Percentiles rank a stretch among this genome's conserved stretches.
These are phyloP conservation scores for Thielaviopsis euricoi DNA, from an alignment of 2,329 filamentous ascomycete genomes.

Conservation along the genomic window DNA sequence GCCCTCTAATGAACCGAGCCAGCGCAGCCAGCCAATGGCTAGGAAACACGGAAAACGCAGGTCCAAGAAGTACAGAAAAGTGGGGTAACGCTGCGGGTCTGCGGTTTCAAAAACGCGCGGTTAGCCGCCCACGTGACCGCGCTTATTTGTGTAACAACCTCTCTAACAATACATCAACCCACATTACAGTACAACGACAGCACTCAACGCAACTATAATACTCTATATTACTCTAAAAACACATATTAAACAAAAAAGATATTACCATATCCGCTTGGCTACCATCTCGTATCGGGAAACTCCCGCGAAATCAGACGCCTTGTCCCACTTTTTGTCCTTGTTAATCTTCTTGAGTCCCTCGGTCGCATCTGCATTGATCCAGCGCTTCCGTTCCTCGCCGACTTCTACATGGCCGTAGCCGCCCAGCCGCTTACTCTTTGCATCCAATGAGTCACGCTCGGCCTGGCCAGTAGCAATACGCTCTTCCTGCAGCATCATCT, in stretches of 20 bases:
- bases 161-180: not conserved
- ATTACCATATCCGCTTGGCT: constrained; percentile 90
- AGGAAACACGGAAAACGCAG: no score
- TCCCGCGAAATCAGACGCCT: constrained; percentile 36
- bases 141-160: not conserved
- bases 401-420: constrained; percentile 78
- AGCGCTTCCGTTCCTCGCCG: constrained; percentile 67
- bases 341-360: constrained; percentile 44
- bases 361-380: constrained; percentile 74
- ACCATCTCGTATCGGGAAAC: constrained; percentile 85
- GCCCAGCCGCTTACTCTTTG: constrained; percentile 59
- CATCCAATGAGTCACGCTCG: constrained; percentile 34
- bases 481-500: constrained; percentile 59
- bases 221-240: not conserved
- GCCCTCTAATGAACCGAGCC: not conserved
- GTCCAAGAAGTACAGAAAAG: no score
- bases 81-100: no score
- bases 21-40: not conserved
- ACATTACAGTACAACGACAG: no score
- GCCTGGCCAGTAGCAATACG: constrained; percentile 27
- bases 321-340: constrained; percentile 32
- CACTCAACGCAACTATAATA: no score
- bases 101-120: no score
- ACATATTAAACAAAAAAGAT: constrained; percentile 5
- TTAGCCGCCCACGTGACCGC: no score